Conservation (phyloP, 2,329 filamentous ascomycete genomes). For the Grosmannia penicillata region DNA sequence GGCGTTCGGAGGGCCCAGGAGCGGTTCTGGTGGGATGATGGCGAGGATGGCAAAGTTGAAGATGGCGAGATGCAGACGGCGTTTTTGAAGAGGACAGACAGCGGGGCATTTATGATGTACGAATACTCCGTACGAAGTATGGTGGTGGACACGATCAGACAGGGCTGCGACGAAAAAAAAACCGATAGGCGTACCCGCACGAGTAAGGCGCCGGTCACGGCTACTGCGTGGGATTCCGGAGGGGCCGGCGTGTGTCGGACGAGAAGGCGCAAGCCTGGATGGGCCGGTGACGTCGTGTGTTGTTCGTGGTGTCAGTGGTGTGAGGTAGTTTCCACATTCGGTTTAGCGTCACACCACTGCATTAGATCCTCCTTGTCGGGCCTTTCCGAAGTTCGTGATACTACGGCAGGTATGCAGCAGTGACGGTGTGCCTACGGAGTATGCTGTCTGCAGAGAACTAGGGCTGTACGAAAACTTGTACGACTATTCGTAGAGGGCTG, state of each 20-base stretch:
- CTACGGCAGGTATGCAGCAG: neutral
- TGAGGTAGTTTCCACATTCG: neutral
- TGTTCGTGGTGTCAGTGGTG: neutral
- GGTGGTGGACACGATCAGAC: no score
- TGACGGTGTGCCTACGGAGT: no score
- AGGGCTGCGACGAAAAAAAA: no score
- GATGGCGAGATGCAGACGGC: neutral
- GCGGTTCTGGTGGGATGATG: neutral
- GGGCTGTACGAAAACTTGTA: no score
- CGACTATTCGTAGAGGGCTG: no score
- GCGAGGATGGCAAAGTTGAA: neutral
- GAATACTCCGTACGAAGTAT: no score
- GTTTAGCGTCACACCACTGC: constrained; percentile 1
- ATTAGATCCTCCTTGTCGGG: neutral
- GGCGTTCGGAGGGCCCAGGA: neutral
- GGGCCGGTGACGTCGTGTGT: neutral
- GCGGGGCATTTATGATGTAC: no score
- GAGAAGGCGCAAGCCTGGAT: neutral
- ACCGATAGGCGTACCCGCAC: no score
- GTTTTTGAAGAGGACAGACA: neutral
- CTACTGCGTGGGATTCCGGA: neutral
- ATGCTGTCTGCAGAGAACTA: neutral
- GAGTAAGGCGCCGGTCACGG: no score
- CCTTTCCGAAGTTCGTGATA: neutral
- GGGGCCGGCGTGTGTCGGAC: no score